Base-by-base conservation (phyloP, 176 grass and related monocot species). In the Aechmea fasciata region DNA sequence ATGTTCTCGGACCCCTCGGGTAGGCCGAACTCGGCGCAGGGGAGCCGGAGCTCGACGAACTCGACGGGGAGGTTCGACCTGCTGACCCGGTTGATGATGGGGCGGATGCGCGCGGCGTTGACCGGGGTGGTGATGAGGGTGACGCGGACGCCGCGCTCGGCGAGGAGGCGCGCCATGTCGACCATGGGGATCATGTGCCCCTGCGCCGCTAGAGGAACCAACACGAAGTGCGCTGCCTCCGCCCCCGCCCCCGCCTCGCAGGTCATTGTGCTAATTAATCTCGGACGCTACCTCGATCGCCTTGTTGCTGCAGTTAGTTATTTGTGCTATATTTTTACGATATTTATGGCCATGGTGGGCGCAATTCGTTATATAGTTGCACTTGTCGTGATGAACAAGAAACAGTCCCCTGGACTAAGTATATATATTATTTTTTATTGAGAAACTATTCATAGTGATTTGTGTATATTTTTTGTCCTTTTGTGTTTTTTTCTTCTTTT, bases 151-250 rank as follows among this genome's bases (percentile, higher is more conserved):
- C 88, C 84, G 53, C 74, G 89, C 57, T 65, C 61, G 12, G 85
- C 82, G 25, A 92, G 79, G 73, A 88, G 80, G 59, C 67, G 71
- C 12, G 54, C 82, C 26, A 92, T 74, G 73, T 92, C 85, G 5
- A 80, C 66, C 61, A 80, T 78, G 49, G 82, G 79, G 70, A 88
- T 85, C 28, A 92, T 70, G 82, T 85, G 89, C 70, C 89, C 86
- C 52, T 71, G 86, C 28, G 69, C 66, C 50, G 65, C 50, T 18
- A 75, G 71, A 29, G 85, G 85, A 68, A 88, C 77, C 12, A 92
- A 29, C 0, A 85, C 65, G 19, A 91, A 74, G 73, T 83, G 85
- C 77, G 81, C 24, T 91, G 88, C n/a, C 88, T 85, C 28, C 82
- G 85, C 47, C 10, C 12, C 5, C 26, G 11, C 9, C 0, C 52